Evolutionary conservation across 2,329 filamentous ascomycete genomes (phyloP), one percentile per base, ranked within the genome.

Genomic region (Verticillium isaacii): DNA sequence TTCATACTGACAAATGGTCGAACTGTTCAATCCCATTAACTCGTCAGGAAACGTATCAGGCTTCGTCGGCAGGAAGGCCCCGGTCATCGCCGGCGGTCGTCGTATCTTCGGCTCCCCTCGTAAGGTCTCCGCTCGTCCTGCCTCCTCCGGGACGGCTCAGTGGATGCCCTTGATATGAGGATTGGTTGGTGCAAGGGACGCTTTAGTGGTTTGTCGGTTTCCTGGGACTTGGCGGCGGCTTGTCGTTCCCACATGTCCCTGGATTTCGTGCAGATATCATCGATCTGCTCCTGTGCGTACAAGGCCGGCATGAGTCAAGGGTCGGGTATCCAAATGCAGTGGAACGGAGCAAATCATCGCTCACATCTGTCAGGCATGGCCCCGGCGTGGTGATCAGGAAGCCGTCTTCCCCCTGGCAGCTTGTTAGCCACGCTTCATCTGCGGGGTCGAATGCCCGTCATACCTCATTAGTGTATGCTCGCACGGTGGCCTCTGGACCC

Each of bases 221-320:
- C 77, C 58, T 78, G 74, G 58, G 75, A 71, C 65, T 79, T 79
- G 50, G 82, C 82, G 15, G 81, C 82, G 17, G 80, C 81, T 70
- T 86, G 82, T 19, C 74, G 80, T 65, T 86, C 82, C 83, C 83
- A 87, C 64, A 84, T 75, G 60, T 85, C 81, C 64, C 78, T 83
- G 39, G 84, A 86, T 70, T 86, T 86, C 64, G 77, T 72, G 71
- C 84, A 87, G 61, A 87, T 85, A 67, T 87, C 84, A 68, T 87
- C 83, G 65, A 87, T 86, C 77, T 87, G 84, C 73, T 86, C 84
- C 84, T 86, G 56, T 68, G 50, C 61, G 57, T 37, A 61, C 61
- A 56, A 60, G 41, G 62, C 61, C 62, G 67, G n/a, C 45, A 52
- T 52, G 45, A 52, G 45, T 52, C 45, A 52, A 25, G 45, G 45